These are phyloP conservation scores for Eutrema japonicum DNA, from an alignment of 345 rosid species.

Conservation along the genomic window DNA sequence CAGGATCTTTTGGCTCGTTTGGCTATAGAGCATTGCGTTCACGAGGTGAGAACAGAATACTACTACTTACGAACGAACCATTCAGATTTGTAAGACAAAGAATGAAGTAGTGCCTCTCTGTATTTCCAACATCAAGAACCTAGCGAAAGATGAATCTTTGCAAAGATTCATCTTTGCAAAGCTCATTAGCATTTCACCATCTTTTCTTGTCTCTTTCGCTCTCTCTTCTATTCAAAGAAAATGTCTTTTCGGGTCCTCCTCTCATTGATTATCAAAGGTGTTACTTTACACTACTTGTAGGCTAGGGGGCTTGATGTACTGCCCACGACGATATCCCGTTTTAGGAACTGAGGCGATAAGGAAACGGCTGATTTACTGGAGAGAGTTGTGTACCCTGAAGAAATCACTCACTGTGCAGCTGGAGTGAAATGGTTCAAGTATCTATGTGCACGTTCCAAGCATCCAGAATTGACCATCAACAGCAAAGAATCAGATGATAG, in stretches of 20 bases:
- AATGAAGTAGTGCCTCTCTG: no score
- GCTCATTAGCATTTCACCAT: no score
- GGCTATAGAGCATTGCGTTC: slow-evolving; percentile 90
- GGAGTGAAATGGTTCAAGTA: slow-evolving; percentile 91
- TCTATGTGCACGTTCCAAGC: slow-evolving; percentile 61
- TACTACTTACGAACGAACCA: not conserved
- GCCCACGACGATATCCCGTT: slow-evolving; percentile 82
- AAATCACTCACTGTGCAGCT: slow-evolving; percentile 93
- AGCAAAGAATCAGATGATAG: slow-evolving; percentile 39
- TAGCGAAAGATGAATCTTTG: no score
- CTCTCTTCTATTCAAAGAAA: not conserved
- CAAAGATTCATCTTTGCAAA: no score
- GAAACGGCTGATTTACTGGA: slow-evolving; percentile 75
- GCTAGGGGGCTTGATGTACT: slow-evolving; percentile 95
- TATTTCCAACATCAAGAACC: no score
- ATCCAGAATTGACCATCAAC: slow-evolving; percentile 31
- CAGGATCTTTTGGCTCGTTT: slow-evolving; percentile 71
- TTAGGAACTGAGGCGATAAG: slow-evolving; percentile 80
- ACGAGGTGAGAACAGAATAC: slow-evolving; percentile 58
- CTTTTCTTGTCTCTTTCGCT: not conserved
- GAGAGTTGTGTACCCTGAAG: slow-evolving; percentile 82
- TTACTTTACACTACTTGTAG: slow-evolving; percentile 44
- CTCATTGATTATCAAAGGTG: not conserved
- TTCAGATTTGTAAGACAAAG: no score
- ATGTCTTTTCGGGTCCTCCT: not conserved